Conservation (phyloP, 164 flowering plant species). For the Protea cynaroides region DNA sequence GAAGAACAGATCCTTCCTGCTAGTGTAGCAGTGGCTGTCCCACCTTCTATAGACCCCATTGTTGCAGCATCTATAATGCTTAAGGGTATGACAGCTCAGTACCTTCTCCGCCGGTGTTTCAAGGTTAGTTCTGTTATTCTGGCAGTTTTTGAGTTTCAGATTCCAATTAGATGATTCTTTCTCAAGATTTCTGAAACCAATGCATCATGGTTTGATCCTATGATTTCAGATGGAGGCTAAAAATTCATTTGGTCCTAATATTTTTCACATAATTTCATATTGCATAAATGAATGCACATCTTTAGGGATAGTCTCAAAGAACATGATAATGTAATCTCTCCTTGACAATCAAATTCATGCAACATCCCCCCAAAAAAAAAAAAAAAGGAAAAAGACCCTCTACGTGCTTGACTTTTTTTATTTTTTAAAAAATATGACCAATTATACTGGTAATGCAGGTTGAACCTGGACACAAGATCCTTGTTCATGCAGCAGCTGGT, state of each 20-base stretch:
- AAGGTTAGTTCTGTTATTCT: constrained; percentile 35
- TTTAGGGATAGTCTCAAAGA: too few species aligned
- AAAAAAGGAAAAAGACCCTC: too few species aligned
- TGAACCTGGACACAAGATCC: constrained; percentile 71
- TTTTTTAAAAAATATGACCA: neutral
- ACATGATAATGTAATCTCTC: too few species aligned
- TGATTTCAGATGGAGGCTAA: neutral
- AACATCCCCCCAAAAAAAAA: too few species aligned
- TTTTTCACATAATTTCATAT: too few species aligned
- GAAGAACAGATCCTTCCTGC: constrained; percentile 92
- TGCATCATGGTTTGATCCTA: neutral
- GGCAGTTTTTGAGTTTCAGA: neutral
- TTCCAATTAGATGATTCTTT: neutral
- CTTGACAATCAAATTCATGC: too few species aligned
- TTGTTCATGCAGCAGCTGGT: constrained; percentile 96
- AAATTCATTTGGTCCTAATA: too few species aligned
- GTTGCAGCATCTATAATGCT: constrained; percentile 62
- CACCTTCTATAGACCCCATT: constrained; percentile 56
- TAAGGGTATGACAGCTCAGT: constrained; percentile 84
- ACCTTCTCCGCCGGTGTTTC: constrained; percentile 65
- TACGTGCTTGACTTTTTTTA: too few species aligned
- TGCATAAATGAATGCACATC: too few species aligned
- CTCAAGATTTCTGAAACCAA: neutral
- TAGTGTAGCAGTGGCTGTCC: constrained; percentile 61
- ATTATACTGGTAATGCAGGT: constrained; percentile 38